These are phyloP conservation scores for Podila clonocystis DNA, from an alignment of 192 early-diverging fungal genomes.

Conservation along the genomic window DNA sequence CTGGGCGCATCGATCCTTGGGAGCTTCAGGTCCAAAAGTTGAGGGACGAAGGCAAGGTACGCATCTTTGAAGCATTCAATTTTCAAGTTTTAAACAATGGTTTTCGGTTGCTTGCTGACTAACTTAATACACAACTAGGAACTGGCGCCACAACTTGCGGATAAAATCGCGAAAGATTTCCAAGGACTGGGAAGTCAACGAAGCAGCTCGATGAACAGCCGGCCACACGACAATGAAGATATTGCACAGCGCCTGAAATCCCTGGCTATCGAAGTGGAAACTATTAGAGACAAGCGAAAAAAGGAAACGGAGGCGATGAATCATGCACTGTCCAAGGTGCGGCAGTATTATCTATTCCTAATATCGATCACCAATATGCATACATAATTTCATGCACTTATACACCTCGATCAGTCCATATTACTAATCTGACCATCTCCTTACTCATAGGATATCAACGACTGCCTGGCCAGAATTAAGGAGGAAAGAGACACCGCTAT, in stretches of 20 bases:
- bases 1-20: conserved; percentile 43
- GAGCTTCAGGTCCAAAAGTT: conserved; percentile 25
- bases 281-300: conserved; percentile 27
- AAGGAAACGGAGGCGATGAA: conserved; percentile 29
- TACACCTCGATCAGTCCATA: not conserved
- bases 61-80: not conserved
- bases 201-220: not conserved
- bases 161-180: conserved; percentile 20
- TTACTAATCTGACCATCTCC: not conserved
- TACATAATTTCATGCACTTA: too few species aligned
- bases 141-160: conserved; percentile 3
- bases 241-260: conserved; percentile 15
- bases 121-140: not conserved
- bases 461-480: conserved; percentile 18
- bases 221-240: conserved; percentile 10
- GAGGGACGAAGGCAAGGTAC: conserved; percentile 37
- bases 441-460: conserved; percentile 16
- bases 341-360: too few species aligned
- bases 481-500: conserved; percentile 34
- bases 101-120: not conserved
- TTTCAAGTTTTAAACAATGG: not conserved
- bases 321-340: conserved; percentile 17
- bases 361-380: too few species aligned
- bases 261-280: conserved; percentile 18
- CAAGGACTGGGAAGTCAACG: not conserved